Evolutionary conservation across 148 eudicot species (phyloP).

Genomic region (Persicaria maculosa): DNA sequence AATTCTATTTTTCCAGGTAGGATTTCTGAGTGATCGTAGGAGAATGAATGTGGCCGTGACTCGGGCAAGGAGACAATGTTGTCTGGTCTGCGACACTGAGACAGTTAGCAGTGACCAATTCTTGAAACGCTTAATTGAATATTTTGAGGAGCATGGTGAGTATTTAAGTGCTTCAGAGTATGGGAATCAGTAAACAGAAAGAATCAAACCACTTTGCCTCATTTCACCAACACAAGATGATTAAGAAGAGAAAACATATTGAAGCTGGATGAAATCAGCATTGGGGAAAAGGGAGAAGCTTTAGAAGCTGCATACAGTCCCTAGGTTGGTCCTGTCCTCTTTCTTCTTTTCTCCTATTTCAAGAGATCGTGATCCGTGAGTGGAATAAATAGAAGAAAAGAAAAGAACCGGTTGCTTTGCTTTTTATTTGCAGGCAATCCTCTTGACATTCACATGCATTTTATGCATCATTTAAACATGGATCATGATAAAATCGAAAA

Average conservation of each 20-base stretch:
- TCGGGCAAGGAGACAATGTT: slow-evolving; percentile 94
- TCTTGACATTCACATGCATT: slow-evolving; percentile 5
- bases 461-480: not conserved
- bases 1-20: slow-evolving; percentile 47
- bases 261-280: slow-evolving; percentile 1
- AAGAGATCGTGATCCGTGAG: not conserved
- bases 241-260: slow-evolving; percentile 4
- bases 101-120: slow-evolving; percentile 80
- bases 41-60: slow-evolving; percentile 99
- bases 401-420: not conserved
- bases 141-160: slow-evolving; percentile 91
- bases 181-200: slow-evolving; percentile 29
- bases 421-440: not conserved
- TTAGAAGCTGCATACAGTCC: not conserved
- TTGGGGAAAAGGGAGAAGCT: not conserved
- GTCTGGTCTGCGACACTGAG: slow-evolving; percentile 88
- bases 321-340: not conserved
- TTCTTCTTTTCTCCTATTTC: not conserved
- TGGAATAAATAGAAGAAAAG: not conserved
- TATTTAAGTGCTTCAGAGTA: slow-evolving; percentile 94
- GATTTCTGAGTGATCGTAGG: slow-evolving; percentile 84
- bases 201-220: not conserved
- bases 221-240: not conserved
- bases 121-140: slow-evolving; percentile 78
- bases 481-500: not conserved